Evolutionary conservation across 2,329 filamentous ascomycete species (phyloP).

Genomic region (Metarhizium rileyi): DNA sequence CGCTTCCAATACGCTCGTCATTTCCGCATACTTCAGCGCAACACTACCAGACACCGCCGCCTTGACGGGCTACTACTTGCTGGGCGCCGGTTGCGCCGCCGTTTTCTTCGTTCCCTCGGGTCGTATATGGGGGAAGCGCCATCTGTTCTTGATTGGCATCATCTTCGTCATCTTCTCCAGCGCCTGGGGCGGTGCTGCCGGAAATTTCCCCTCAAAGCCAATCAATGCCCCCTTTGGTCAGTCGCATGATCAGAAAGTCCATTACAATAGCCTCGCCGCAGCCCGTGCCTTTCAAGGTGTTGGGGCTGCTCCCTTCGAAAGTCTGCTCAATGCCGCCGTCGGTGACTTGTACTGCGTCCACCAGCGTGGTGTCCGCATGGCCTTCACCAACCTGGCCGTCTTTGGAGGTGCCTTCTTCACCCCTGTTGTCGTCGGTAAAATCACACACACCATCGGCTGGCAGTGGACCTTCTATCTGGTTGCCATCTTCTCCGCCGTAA

Average conservation of each 20-base stretch:
- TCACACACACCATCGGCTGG: slow-evolving; percentile 69
- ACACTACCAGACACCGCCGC: slow-evolving; percentile 70
- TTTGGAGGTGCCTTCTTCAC: slow-evolving; percentile 55
- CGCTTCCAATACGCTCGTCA: slow-evolving; percentile 75
- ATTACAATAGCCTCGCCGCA: slow-evolving; percentile 64
- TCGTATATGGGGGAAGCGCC: slow-evolving; percentile 85
- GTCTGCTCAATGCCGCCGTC: slow-evolving; percentile 77
- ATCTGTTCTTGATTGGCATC: slow-evolving; percentile 73
- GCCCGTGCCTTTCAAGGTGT: slow-evolving; percentile 80
- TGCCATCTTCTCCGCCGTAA: slow-evolving; percentile 66
- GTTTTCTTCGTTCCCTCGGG: slow-evolving; percentile 81
- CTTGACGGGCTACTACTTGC: slow-evolving; percentile 78
- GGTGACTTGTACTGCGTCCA: slow-evolving; percentile 88
- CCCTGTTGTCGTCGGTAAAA: slow-evolving; percentile 83
- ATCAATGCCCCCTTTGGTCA: not conserved
- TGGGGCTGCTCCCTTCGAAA: slow-evolving; percentile 80
- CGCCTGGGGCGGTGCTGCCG: slow-evolving; percentile 66
- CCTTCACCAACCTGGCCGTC: slow-evolving; percentile 53
- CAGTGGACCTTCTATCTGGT: slow-evolving; percentile 83
- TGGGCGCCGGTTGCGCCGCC: slow-evolving; percentile 72
- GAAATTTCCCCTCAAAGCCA: slow-evolving; percentile 22
- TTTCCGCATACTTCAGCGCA: slow-evolving; percentile 55
- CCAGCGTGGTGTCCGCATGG: slow-evolving; percentile 79
- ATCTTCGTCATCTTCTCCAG: slow-evolving; percentile 63
- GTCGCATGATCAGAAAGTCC: slow-evolving; percentile 15